Evolutionary conservation across 768 basidiomycete species (phyloP), one percentile per base, ranked within the genome.

Genomic region (Hypholoma sublateritium): DNA sequence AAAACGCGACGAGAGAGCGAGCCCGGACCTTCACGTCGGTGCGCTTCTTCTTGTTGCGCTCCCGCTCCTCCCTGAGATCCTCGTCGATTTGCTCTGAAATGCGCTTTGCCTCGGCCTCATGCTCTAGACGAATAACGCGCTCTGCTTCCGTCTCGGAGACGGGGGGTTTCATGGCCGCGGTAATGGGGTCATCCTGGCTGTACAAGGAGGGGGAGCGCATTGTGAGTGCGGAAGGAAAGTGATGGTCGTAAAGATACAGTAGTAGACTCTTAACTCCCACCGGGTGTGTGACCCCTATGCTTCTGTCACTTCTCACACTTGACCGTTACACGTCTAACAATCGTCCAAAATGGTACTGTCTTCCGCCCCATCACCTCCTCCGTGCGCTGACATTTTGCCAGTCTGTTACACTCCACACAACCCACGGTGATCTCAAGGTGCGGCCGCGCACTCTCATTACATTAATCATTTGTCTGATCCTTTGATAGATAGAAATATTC

Each of bases 361-460:
- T 58, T 64, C 64, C 58, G 49, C 56, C 57, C 61, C 66, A 56
- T 59, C 67, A 62, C 61, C 61, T 57, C 52, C 37, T 48, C 34
- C 57, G 41, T 44, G 46, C 59, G 59, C 57, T 58, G 52, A 59
- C 60, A 53, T 58, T 41, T 60, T 44, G 47, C 56, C 64, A 93
- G 95, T 96, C 96, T 55, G 95, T 97, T 39, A 98, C 95, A 6
- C 79, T 98, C 50, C 89, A 98, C 71, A 98, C 95, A 0, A 84
- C 88, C n/a, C 88, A 88, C 65, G 95, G 95, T 16, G 96, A 98
- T 59, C 79, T 98, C 72, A 98, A 98, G 85, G 94, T 92, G 5
- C 2, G 28, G 28, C 65, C 47, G 46, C 50, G 36, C 35, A 32
- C 49, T 57, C 51, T 48, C 58, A 19, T 39, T 49, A 14, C 24